Evolutionary conservation across 2,329 filamentous ascomycete species (phyloP), one percentile per base, ranked within the genome.

Genomic region (Colletotrichum sp.): DNA sequence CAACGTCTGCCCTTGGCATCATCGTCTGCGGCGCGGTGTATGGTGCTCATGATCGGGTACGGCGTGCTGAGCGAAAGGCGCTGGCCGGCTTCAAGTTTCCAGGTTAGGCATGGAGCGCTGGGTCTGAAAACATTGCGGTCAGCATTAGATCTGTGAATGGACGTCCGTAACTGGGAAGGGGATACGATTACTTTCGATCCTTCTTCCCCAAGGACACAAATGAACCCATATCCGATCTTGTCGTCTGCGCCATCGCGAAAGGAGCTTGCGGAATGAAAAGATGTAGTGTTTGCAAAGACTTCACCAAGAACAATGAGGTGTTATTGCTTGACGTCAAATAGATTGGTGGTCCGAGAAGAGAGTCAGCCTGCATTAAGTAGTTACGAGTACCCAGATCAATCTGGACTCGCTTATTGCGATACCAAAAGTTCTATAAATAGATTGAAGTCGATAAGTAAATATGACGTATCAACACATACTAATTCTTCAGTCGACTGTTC

Each of bases 41-140:
- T 65, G 16, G 34, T 65, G 13, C 21, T 65, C 34, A 65, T 65
- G 3, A 65, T 36, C 8, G 62, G 62, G 21, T 44, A 65, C 4
- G 62, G 34, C 16, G 15, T 44, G 13, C 8, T 65, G 34, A 65
- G 62, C 32, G 62, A 65, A 36, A 65, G 62, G 5, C 16, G n/a
- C n/a, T 16, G 30, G 30, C 34, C 28, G 30, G 34, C 62, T 65
- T 65, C 32, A 24, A 65, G 32, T 28, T 39, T 44, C 30, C 62
- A 65, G 6, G 7, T 39, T 10, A 65, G 5, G 13, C 34, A 8
- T 7, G 62, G 62, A 26, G 62, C 30, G 7, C 34, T 16, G 0
- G 62, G 62, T 24, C 34, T 65, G 7, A 21, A 7, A 3, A 5
- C 9, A 28, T 12, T 32, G 44, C 28, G 16, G 28, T 62, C 18